Percentiles rank a stretch among this genome's conserved stretches.
Evolutionary conservation across 129 eudicot species (phyloP).

Genomic region (Flaveria brownii): DNA sequence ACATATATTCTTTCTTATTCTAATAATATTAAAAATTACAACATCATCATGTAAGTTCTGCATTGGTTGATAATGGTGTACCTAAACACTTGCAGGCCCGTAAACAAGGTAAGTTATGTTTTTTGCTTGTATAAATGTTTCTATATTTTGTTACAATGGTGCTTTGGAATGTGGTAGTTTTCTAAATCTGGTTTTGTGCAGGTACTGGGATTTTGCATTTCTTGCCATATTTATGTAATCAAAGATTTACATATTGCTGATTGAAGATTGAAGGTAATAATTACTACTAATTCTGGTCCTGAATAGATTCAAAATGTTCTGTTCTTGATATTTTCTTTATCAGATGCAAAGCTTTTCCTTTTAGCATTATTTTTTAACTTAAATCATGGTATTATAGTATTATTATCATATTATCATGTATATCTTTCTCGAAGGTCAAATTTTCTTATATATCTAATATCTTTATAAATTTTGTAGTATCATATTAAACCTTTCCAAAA

Average conservation of each 20-base stretch:
- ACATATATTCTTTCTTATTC: background rate
- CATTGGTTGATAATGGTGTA: background rate
- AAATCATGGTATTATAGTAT: no score
- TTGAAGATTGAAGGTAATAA: conserved; percentile 11
- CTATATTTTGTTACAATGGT: conserved; percentile 2
- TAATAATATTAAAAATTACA: background rate
- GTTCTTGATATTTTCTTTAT: background rate
- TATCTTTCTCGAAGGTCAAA: no score
- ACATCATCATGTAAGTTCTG: conserved; percentile 13
- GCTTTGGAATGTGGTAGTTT: conserved; percentile 6
- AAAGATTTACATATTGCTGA: conserved; percentile 15
- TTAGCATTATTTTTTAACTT: no score
- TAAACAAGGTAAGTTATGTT: conserved; percentile 8
- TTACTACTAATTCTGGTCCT: background rate
- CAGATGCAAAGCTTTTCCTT: background rate
- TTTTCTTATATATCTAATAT: no score
- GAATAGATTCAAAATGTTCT: background rate
- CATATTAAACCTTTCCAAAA: no score
- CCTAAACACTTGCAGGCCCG: conserved; percentile 15
- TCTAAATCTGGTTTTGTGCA: conserved; percentile 16
- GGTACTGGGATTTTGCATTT: conserved; percentile 6
- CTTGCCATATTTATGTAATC: background rate
- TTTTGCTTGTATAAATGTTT: conserved; percentile 3
- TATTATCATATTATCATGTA: no score
- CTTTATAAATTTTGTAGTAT: no score